These are phyloP conservation scores for Oxytropis ochrocephala DNA, from an alignment of 306 rosid genomes.

Conservation along the genomic window DNA sequence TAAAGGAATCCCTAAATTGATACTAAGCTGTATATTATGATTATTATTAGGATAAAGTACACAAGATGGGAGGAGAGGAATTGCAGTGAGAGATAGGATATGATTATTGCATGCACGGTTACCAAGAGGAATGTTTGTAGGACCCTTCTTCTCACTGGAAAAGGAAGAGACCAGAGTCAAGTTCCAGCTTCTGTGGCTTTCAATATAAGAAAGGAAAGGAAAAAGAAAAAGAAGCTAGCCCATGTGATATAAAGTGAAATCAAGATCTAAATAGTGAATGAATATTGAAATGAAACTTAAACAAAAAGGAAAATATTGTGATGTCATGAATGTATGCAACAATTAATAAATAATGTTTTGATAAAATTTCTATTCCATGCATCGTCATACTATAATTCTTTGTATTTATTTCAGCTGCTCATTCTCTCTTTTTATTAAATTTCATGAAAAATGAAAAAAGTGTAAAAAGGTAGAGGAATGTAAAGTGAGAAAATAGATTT, in stretches of 20 bases:
- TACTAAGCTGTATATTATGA: background rate
- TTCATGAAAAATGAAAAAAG: too few relatives aligned
- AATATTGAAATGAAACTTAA: background rate
- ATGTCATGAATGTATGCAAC: conserved; percentile 8
- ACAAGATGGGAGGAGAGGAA: conserved; percentile 20
- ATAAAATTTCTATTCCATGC: too few relatives aligned
- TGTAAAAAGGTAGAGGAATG: too few relatives aligned
- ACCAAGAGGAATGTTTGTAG: conserved; percentile 71
- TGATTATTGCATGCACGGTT: conserved; percentile 48
- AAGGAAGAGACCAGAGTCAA: conserved; percentile 22
- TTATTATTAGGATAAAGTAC: background rate
- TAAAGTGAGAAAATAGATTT: too few relatives aligned
- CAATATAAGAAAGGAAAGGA: conserved; percentile 22
- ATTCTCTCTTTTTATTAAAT: too few relatives aligned
- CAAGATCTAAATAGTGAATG: conserved; percentile 22
- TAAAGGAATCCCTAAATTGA: background rate
- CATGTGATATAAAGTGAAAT: conserved; percentile 15
- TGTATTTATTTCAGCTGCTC: too few relatives aligned
- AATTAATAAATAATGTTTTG: too few relatives aligned
- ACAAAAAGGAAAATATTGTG: background rate
- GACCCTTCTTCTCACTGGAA: conserved; percentile 28
- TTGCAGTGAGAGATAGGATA: conserved; percentile 39
- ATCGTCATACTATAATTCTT: too few relatives aligned
- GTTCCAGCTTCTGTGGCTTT: conserved; percentile 38
- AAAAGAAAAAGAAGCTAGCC: conserved; percentile 2